Percentiles rank a stretch among this genome's conserved stretches.
Evolutionary conservation across 2,329 filamentous ascomycete species (phyloP).

Genomic region (Penicillium oxalicum): DNA sequence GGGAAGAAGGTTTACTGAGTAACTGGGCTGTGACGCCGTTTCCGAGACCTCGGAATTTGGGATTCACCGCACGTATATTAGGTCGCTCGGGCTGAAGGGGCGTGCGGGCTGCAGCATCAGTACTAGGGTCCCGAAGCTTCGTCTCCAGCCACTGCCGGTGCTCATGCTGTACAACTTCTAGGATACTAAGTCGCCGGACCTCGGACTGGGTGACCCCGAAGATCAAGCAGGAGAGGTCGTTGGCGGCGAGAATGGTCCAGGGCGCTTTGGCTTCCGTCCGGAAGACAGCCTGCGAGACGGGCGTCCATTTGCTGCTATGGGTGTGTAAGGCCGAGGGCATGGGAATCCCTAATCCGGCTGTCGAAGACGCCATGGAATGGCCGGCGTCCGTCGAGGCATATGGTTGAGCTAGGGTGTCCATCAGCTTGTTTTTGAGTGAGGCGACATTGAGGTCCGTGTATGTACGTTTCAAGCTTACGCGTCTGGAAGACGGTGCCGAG

Average conservation of each 20-base stretch:
- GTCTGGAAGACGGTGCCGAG: slow-evolving; percentile 51
- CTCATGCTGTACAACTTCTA: slow-evolving; percentile 90
- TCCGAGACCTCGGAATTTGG: slow-evolving; percentile 56
- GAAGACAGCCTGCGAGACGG: slow-evolving; percentile 92
- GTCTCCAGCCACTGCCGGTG: slow-evolving; percentile 82
- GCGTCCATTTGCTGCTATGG: slow-evolving; percentile 83
- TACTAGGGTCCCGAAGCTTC: slow-evolving; percentile 64
- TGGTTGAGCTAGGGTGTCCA: slow-evolving; percentile 79
- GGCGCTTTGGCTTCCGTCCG: slow-evolving; percentile 86
- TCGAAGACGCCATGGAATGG: slow-evolving; percentile 31
- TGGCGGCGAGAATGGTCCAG: slow-evolving; percentile 94
- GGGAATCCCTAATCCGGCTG: slow-evolving; percentile 35
- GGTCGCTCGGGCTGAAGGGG: slow-evolving; percentile 30
- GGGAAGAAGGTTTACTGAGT: slow-evolving; percentile 71
- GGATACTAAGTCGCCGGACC: slow-evolving; percentile 86
- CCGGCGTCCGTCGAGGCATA: slow-evolving; percentile 56
- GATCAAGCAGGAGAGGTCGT: slow-evolving; percentile 92
- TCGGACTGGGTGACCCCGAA: slow-evolving; percentile 98
- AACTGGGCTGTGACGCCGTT: slow-evolving; percentile 83
- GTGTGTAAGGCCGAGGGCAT: slow-evolving; percentile 61
- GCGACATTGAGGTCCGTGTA: slow-evolving; percentile 75
- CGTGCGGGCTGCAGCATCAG: slow-evolving; percentile 39
- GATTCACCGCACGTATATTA: slow-evolving; percentile 32
- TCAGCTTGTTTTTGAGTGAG: slow-evolving; percentile 71
- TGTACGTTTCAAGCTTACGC: slow-evolving; percentile 72